phyloP scores from a whole-genome alignment of 176 grass and related monocot species.

The Zea luxurians region DNA sequence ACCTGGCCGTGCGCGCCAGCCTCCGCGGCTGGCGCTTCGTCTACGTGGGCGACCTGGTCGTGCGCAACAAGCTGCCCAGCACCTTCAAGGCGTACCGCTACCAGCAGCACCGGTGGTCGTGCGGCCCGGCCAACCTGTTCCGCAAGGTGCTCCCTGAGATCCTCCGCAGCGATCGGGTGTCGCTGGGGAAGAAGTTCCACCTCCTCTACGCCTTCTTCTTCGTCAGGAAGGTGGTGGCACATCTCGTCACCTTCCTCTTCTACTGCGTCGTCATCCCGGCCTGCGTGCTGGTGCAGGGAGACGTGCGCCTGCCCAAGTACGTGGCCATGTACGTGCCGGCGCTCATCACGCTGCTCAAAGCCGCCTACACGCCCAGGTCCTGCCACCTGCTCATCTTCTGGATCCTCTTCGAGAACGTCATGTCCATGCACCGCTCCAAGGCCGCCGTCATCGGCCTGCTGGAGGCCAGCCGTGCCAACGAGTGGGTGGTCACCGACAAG shows the following conservation, averaged over 20 bases:
- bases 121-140: conserved; percentile 75
- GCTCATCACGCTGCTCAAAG: conserved; percentile 78
- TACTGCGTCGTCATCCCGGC: conserved; percentile 81
- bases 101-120: conserved; percentile 87
- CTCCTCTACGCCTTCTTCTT: conserved; percentile 85
- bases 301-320: conserved; percentile 70
- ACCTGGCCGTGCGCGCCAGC: conserved; percentile 75
- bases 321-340: conserved; percentile 72
- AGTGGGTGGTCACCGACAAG: conserved; percentile 93
- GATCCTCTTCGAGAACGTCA: conserved; percentile 95
- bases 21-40: conserved; percentile 81
- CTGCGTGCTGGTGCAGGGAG: conserved; percentile 58
- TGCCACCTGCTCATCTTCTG: conserved; percentile 82
- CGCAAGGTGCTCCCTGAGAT: conserved; percentile 79
- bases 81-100: conserved; percentile 67
- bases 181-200: conserved; percentile 81
- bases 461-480: conserved; percentile 84
- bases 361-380: conserved; percentile 68
- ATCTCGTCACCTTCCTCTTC: conserved; percentile 86
- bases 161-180: conserved; percentile 51
- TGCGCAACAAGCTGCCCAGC: conserved; percentile 80
- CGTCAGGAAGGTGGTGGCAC: conserved; percentile 79
- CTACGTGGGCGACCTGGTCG: conserved; percentile 50
- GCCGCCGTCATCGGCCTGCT: conserved; percentile 75
- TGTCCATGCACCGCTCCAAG: conserved; percentile 89